Evolutionary conservation across 1,284 basidiomycete genomes (phyloP), one percentile per base, ranked within the genome.

Genomic region (Chiua sp.): DNA sequence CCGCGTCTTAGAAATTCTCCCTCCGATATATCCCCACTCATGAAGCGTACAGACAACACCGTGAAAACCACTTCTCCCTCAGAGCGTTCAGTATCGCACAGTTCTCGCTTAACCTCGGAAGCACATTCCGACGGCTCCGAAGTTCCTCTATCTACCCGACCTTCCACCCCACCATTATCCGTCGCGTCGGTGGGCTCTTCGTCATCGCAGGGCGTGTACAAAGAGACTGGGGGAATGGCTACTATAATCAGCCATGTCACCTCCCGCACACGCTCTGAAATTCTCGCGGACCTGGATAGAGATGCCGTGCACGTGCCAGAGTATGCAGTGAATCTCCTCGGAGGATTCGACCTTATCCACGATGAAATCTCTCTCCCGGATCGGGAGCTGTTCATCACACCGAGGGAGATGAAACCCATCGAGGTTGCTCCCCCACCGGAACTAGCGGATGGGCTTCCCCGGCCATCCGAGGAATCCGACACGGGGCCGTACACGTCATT

Each of bases 401-500:
- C 68, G n/a, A 74, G 60, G 62, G 72, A 72, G 59, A 71, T 74
- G 68, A 66, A 54, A 50, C 70, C 69, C 13, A 72, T 70, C 54
- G 68, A 70, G 55, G 68, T 70, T 53, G 67, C 54, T 62, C 68
- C 71, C 54, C 72, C 65, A 54, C 69, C 61, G 30, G 65, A 61
- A 58, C 59, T 28, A 48, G 60, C 35, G 54, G 67, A 53, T 16
- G 46, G 13, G 11, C n/a, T 13, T 28, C 52, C 65, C 35, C 63
- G 28, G 20, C 70, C 72, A 20, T 72, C 70, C 63, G 70, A 72
- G 69, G 70, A 72, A 60, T 72, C 70, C 48, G 73, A 72, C 47
- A 75, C 65, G 49, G 70, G 70, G 12, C 70, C 70, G 2, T 72
- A 75, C 51, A 74, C 59, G 47, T 74, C 70, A 55, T 72, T 72